Conservation (phyloP, 164 flowering plant species). For the Tinospora cordifolia region DNA sequence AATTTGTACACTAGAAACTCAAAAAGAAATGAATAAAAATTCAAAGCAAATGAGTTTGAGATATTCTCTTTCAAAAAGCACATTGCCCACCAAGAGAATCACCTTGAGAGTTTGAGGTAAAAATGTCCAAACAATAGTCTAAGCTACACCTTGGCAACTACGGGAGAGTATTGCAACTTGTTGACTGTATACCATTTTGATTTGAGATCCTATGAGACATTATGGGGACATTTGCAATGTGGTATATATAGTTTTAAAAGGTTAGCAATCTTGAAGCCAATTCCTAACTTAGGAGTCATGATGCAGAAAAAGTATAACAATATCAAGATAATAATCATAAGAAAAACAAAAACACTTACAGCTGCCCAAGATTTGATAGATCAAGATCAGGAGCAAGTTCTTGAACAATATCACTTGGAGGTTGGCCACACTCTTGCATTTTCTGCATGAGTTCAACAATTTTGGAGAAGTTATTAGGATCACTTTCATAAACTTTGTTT, state of each 20-base stretch:
- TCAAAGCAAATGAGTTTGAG: too few relatives aligned
- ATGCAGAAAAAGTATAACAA: neutral
- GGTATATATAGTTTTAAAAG: neutral
- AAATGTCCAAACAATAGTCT: neutral
- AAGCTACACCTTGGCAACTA: neutral
- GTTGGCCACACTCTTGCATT: constrained; percentile 99
- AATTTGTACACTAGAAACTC: too few relatives aligned
- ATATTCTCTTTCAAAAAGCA: too few relatives aligned
- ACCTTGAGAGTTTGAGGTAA: too few relatives aligned
- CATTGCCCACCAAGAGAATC: too few relatives aligned
- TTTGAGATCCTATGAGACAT: too few relatives aligned
- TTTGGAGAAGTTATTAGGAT: constrained; percentile 67
- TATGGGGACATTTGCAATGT: neutral
- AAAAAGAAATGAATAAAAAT: too few relatives aligned
- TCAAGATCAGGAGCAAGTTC: constrained; percentile 94
- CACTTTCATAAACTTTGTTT: constrained; percentile 70
- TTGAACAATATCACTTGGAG: constrained; percentile 84
- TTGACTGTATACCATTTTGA: too few relatives aligned
- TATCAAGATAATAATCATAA: neutral
- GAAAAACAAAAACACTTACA: constrained; percentile 54
- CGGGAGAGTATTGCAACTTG: neutral
- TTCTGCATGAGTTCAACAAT: constrained; percentile 95
- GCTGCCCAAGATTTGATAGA: constrained; percentile 61
- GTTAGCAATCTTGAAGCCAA: neutral
- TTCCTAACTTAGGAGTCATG: neutral